Conservation (phyloP, 495 filamentous ascomycete genomes). For the Pseudomonodictys pantanalensis region DNA sequence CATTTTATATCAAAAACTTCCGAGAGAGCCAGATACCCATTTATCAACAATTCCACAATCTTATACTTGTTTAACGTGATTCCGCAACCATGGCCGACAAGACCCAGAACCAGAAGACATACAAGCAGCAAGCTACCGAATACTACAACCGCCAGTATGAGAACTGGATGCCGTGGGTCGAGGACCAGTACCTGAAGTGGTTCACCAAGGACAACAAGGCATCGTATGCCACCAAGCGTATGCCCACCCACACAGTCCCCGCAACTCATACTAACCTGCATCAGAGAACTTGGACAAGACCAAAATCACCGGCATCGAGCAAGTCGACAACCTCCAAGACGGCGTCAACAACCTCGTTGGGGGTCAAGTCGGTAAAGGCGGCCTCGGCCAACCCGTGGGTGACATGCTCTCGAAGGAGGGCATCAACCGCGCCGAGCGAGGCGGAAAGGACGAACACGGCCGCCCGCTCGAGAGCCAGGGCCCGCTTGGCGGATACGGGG, state of each 20-base stretch:
- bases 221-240: constrained; percentile 62
- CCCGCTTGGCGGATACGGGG: constrained; percentile 26
- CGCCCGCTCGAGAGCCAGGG: constrained; percentile 18
- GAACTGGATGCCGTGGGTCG: constrained; percentile 71
- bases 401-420: constrained; percentile 60
- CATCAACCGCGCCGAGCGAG: constrained; percentile 60
- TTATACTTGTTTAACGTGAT: background rate
- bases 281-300: constrained; percentile 61
- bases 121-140: constrained; percentile 54
- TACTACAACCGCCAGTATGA: constrained; percentile 66
- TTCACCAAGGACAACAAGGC: constrained; percentile 73
- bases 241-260: background rate
- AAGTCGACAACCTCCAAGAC: constrained; percentile 64
- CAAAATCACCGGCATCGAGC: constrained; percentile 61
- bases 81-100: constrained; percentile 10
- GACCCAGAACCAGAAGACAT: constrained; percentile 36
- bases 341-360: constrained; percentile 56
- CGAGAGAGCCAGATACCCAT: background rate
- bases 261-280: background rate
- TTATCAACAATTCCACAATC: background rate
- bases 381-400: constrained; percentile 59
- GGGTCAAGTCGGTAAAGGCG: constrained; percentile 62
- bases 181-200: constrained; percentile 65
- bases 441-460: constrained; percentile 59
- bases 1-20: background rate